A percentile compares a stretch with the other conserved stretches of the same genome.
These are phyloP conservation scores for Magnaporthiopsis incrustans DNA, from an alignment of 2,329 filamentous ascomycete species.

Conservation along the genomic window DNA sequence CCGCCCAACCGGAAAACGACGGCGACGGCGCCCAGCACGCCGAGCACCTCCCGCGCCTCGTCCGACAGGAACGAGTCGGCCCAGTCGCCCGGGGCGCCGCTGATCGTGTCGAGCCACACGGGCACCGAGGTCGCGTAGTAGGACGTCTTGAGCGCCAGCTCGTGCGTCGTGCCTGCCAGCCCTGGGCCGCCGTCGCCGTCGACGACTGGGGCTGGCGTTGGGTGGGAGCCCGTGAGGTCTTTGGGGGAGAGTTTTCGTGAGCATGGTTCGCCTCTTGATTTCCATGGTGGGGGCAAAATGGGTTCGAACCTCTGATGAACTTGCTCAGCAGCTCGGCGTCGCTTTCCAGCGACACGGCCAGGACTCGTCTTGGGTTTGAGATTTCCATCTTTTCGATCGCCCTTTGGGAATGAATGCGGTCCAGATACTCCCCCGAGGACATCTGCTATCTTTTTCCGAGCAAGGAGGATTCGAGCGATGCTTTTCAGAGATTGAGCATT, in stretches of 20 bases:
- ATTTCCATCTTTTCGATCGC: slow-evolving; percentile 29
- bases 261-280: not conserved
- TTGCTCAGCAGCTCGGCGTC: slow-evolving; percentile 37
- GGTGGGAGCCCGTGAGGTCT: slow-evolving; percentile 42
- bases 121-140: slow-evolving; percentile 56
- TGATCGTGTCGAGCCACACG: slow-evolving; percentile 59
- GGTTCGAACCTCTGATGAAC: slow-evolving; percentile 43
- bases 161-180: slow-evolving; percentile 53
- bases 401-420: not conserved
- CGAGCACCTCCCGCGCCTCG: slow-evolving; percentile 56
- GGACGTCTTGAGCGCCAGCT: slow-evolving; percentile 43
- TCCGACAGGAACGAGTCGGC: slow-evolving; percentile 47
- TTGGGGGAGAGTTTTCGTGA: not conserved
- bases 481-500: too few relatives aligned
- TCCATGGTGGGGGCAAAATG: too few relatives aligned
- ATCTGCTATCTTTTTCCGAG: too few relatives aligned
- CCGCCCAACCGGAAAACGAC: slow-evolving; percentile 37
- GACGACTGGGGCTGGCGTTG: slow-evolving; percentile 12
- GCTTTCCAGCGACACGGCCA: slow-evolving; percentile 46
- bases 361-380: slow-evolving; percentile 45
- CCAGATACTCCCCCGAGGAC: not conserved
- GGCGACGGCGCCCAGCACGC: slow-evolving; percentile 52
- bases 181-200: slow-evolving; percentile 23
- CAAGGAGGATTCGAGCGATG: too few relatives aligned
- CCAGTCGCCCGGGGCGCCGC: slow-evolving; percentile 38